These are phyloP conservation scores for Cavenderia fasciculata DNA, from an alignment of 78 protist species.

Conservation along the genomic window DNA sequence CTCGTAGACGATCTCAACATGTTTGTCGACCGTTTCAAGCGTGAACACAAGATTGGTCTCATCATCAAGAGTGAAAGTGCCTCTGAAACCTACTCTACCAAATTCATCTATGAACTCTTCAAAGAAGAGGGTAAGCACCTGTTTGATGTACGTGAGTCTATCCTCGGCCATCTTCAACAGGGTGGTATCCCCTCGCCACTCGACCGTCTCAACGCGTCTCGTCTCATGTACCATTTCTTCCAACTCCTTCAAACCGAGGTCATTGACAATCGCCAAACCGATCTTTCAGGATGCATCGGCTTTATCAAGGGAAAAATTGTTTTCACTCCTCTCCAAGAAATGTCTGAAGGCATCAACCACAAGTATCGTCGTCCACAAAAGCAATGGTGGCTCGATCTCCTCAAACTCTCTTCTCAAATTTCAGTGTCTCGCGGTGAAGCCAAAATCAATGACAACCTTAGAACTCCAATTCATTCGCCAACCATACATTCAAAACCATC, in stretches of 20 bases:
- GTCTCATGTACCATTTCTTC: constrained; percentile 29
- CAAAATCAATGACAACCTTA: too few relatives aligned
- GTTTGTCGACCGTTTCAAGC: constrained; percentile 53
- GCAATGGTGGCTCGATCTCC: constrained; percentile 60
- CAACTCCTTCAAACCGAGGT: constrained; percentile 15
- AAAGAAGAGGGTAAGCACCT: constrained; percentile 74
- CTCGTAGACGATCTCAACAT: constrained; percentile 40
- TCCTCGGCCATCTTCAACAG: constrained; percentile 87
- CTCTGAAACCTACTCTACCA: constrained; percentile 52
- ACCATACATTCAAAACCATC: too few relatives aligned
- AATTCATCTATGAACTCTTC: constrained; percentile 30
- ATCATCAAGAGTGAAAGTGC: constrained; percentile 67
- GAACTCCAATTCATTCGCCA: too few relatives aligned
- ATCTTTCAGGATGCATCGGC: constrained; percentile 52
- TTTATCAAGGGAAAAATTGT: constrained; percentile 9
- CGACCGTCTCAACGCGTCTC: constrained; percentile 73
- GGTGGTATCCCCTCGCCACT: constrained; percentile 79
- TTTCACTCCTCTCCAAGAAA: constrained; percentile 25
- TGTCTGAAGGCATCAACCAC: constrained; percentile 11
- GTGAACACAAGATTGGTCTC: constrained; percentile 35
- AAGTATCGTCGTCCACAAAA: constrained; percentile 39
- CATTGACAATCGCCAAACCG: background rate
- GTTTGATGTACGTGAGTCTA: constrained; percentile 53
- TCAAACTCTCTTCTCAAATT: constrained; percentile 23
- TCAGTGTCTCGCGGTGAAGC: constrained; percentile 21